These are phyloP conservation scores for Fusarium chaquense DNA, from an alignment of 2,329 filamentous ascomycete genomes.

Conservation along the genomic window DNA sequence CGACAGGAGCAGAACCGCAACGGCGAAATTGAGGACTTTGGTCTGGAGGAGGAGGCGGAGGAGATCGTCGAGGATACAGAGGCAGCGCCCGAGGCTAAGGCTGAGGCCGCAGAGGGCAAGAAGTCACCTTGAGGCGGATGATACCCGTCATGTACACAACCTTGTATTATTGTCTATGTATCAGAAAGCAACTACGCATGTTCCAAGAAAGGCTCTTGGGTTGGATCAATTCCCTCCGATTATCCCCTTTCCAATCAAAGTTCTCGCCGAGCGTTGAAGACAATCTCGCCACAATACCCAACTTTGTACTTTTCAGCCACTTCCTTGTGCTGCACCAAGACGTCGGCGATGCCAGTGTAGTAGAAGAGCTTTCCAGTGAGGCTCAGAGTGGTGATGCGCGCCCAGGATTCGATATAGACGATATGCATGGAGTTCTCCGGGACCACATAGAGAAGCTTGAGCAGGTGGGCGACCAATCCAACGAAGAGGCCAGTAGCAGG, in stretches of 20 bases:
- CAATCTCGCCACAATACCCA: conserved; percentile 55
- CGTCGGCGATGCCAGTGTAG: conserved; percentile 73
- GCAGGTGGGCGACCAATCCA: conserved; percentile 60
- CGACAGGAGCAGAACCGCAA: conserved; percentile 56
- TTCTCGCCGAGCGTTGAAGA: conserved; percentile 54
- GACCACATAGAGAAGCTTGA: conserved; percentile 61
- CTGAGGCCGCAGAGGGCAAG: conserved; percentile 32
- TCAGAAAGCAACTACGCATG: conserved; percentile 38
- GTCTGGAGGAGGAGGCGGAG: conserved; percentile 53
- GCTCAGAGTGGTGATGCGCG: conserved; percentile 84
- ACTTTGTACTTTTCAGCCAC: conserved; percentile 64
- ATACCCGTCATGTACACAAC: conserved; percentile 44
- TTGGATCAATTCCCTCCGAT: background rate
- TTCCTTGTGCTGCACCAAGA: conserved; percentile 84
- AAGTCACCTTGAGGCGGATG: conserved; percentile 37
- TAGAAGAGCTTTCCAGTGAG: conserved; percentile 84
- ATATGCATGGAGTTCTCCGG: conserved; percentile 72
- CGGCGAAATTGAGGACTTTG: conserved; percentile 59
- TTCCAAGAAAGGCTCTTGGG: conserved; percentile 16
- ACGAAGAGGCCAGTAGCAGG: conserved; percentile 89
- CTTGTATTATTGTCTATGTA: conserved; percentile 44
- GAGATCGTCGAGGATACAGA: conserved; percentile 30
- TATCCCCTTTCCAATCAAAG: conserved; percentile 28
- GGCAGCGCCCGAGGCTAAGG: conserved; percentile 46
- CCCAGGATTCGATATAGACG: conserved; percentile 94